A percentile compares a stretch with the other conserved stretches of the same genome.
These are phyloP conservation scores for Ilex aquifolium DNA, from an alignment of 257 asterid species.

Conservation along the genomic window DNA sequence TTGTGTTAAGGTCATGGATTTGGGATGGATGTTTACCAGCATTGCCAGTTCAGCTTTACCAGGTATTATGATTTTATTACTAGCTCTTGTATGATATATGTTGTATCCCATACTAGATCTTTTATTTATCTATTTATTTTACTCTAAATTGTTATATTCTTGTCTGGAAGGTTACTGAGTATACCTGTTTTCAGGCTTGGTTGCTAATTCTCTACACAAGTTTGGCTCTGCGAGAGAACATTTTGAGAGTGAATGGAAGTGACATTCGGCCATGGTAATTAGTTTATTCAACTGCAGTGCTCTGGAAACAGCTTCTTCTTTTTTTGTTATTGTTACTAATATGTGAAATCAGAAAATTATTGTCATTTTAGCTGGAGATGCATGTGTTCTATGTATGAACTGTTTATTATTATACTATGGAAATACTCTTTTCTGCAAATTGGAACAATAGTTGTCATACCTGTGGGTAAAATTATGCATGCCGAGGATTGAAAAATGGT, in stretches of 20 bases:
- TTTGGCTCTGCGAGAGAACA: slow-evolving; percentile 91
- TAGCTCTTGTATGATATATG: background rate
- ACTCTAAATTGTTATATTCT: too few relatives aligned
- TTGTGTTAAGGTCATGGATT: slow-evolving; percentile 57
- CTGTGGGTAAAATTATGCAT: too few relatives aligned
- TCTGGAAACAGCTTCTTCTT: background rate
- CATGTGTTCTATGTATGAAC: too few relatives aligned
- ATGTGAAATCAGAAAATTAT: too few relatives aligned
- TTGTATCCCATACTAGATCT: too few relatives aligned
- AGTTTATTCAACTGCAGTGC: background rate
- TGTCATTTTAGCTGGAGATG: too few relatives aligned
- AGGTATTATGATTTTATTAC: slow-evolving; percentile 43
- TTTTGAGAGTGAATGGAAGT: slow-evolving; percentile 89
- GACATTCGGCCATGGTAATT: slow-evolving; percentile 95
- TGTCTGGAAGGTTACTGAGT: background rate
- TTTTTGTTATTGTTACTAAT: background rate
- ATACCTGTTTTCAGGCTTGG: slow-evolving; percentile 71
- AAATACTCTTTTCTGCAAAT: too few relatives aligned
- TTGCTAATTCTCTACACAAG: slow-evolving; percentile 90
- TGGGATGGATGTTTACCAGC: slow-evolving; percentile 97
- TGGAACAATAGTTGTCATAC: too few relatives aligned
- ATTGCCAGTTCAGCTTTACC: slow-evolving; percentile 92
- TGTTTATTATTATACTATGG: too few relatives aligned
- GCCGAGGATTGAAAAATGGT: too few relatives aligned
- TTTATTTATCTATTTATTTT: too few relatives aligned